Evolutionary conservation across 352 stramenopile genomes (phyloP), one percentile per base, ranked within the genome.

Genomic region (Achlya hypogyna): DNA sequence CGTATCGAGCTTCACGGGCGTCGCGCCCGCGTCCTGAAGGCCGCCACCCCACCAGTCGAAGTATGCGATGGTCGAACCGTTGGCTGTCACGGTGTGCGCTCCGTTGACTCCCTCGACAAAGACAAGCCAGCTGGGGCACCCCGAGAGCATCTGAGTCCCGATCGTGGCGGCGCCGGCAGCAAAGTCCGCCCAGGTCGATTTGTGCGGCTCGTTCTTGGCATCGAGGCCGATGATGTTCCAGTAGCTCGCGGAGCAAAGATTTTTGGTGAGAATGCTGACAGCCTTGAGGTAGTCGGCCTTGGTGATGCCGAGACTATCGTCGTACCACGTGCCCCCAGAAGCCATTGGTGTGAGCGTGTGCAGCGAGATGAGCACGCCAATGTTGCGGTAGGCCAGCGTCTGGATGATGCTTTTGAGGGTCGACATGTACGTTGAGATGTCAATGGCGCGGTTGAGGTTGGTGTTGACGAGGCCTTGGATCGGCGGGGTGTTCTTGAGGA

Each of bases 11-110:
- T 74, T 75, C 42, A 86, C 66, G 20, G 79, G 79, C 25, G 75
- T 65, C 4, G 14, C 64, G 0, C 70, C 73, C n/a, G 77, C 81
- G n/a, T 76, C 58, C 29, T 79, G 74, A 0, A 89, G 69, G 54
- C 81, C 81, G 9, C 74, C 77, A 9, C 81, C 81, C 79, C 79
- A 89, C 81, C 81, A 89, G 62, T 89, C 81, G 62, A 76, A 89
- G 71, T 86, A 87, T 0, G 60, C 76, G 1, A 74, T 70, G 5
- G 72, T 66, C 34, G 69, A 42, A 1, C 74, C 74, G 20, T 78
- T 75, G 0, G 79, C 34, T 0, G 65, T 78, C 40, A 88, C 77
- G 12, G 66, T 72, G 16, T 82, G 73, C 35, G 69, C 72, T 6
- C 65, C 71, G 62, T 79, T 81, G n/a, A 83, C 81, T 0, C 81